Evolutionary conservation across 768 basidiomycete genomes (phyloP).

Genomic region (Tylopilus plumbeoviolaceoides): DNA sequence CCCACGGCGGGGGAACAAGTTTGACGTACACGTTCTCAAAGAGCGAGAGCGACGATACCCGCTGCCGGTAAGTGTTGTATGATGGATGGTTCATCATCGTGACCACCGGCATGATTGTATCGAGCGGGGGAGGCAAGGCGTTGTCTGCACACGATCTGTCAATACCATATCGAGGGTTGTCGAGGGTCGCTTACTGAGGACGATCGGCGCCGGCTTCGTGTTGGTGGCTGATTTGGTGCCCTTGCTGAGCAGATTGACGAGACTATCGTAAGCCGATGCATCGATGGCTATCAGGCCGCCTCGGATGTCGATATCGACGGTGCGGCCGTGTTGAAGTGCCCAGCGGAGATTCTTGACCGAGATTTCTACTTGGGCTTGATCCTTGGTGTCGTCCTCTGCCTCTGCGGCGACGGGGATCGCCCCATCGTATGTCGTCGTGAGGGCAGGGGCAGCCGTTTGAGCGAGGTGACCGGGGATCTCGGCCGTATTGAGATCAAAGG

Average conservation of each 20-base stretch:
- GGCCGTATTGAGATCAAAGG: conserved; percentile 54
- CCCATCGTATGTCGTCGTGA: conserved; percentile 54
- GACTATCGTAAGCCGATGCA: conserved; percentile 52
- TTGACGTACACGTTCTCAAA: conserved; percentile 69
- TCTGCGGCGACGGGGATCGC: conserved; percentile 36
- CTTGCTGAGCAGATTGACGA: conserved; percentile 71
- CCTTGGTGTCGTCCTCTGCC: conserved; percentile 14
- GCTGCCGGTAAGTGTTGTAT: conserved; percentile 70
- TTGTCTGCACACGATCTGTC: conserved; percentile 48
- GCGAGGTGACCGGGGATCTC: conserved; percentile 37
- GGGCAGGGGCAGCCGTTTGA: conserved; percentile 21
- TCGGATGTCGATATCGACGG: conserved; percentile 69
- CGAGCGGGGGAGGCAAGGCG: conserved; percentile 74
- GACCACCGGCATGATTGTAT: conserved; percentile 66
- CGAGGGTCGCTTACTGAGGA: conserved; percentile 49
- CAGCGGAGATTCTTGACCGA: conserved; percentile 56
- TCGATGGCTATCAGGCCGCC: conserved; percentile 45
- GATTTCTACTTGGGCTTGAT: conserved; percentile 28
- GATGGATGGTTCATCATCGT: conserved; percentile 75
- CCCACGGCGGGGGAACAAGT: conserved; percentile 75
- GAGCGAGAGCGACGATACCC: conserved; percentile 68
- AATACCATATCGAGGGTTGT: not conserved
- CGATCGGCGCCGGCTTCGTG: conserved; percentile 49
- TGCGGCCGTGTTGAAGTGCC: conserved; percentile 59
- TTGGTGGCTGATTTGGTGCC: conserved; percentile 34